Evolutionary conservation across 1,284 basidiomycete genomes (phyloP), one percentile per base, ranked within the genome.

Genomic region (Apiotrichum veenhuisii): DNA sequence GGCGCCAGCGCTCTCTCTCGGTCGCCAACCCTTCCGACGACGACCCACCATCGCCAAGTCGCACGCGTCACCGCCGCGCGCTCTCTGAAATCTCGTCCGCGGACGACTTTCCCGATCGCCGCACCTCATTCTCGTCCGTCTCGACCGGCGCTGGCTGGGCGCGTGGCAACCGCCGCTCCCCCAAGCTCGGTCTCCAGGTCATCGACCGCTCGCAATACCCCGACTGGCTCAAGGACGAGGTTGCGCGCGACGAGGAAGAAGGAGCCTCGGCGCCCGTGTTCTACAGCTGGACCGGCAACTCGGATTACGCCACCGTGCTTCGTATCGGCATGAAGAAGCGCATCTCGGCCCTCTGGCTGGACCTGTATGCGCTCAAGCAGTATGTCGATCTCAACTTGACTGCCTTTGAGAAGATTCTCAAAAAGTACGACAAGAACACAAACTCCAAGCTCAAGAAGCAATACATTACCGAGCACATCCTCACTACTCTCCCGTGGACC

Each of bases 361-460:
- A 85, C 1, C 81, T 88, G 46, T 88, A 87, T n/a, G 87, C 89
- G 37, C 82, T 98, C 55, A 85, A 84, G 73, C 89, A 92, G n/a
- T 99, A 93, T 66, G 86, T 93, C 49, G 90, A 97, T 67, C 82
- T 98, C 54, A 98, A 98, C 77, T 83, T 91, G 70, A 90, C 90
- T 0, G 96, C 94, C 0, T 91, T 98, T 78, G 85, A 91, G 67
- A 98, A 98, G 81, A 95, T 97, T 40, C 74, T 97, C 68, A 98
- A 98, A 77, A 98, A 98, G 88, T 97, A 96, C 71, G 95, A 98
- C 82, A 98, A 98, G 77, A 90, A 96, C 63, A 91, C 87, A 1
- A 86, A 87, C 64, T 89, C 84, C 61, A 84, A 88, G 82, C 83
- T 97, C 62, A 89, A 95, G 80, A 85, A 89, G 61, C 77, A 81